Conservation (phyloP, 495 filamentous ascomycete species). For the Pseudevernia furfuracea region DNA sequence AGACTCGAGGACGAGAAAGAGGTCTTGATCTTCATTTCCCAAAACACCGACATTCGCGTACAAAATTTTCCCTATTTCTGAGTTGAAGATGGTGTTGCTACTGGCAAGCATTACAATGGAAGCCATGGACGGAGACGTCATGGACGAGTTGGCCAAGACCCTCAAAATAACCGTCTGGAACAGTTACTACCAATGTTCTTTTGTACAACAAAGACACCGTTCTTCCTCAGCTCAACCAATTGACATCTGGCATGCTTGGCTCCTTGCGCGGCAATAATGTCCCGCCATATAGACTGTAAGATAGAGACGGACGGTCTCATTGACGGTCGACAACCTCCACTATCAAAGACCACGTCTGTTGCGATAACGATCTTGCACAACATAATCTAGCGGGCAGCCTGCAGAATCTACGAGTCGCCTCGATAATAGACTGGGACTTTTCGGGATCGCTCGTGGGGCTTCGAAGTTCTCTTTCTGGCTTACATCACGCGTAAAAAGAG, state of each 20-base stretch:
- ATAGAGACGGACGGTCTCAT: neutral
- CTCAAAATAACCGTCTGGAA: neutral
- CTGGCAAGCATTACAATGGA: conserved; percentile 3
- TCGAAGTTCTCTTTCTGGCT: conserved; percentile 24
- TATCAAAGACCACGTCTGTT: conserved; percentile 29
- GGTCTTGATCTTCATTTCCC: conserved; percentile 25
- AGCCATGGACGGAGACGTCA: neutral
- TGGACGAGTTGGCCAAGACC: neutral
- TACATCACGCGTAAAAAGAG: neutral
- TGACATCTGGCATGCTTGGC: conserved; percentile 5
- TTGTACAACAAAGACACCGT: neutral
- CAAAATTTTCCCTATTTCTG: conserved; percentile 26
- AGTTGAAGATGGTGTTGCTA: conserved; percentile 19
- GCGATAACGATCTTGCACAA: conserved; percentile 33
- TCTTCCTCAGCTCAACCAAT: neutral
- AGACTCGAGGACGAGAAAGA: conserved; percentile 17
- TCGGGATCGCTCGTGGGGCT: conserved; percentile 30
- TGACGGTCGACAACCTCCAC: neutral
- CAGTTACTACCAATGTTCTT: neutral
- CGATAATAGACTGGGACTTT: conserved; percentile 36
- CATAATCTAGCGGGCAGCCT: conserved; percentile 32
- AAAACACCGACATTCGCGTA: conserved; percentile 31
- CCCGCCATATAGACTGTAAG: neutral
- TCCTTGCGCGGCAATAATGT: conserved; percentile 1
- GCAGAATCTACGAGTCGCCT: conserved; percentile 29